Evolutionary conservation across 306 rosid genomes (phyloP), one percentile per base, ranked within the genome.

Genomic region (Delonix regia): DNA sequence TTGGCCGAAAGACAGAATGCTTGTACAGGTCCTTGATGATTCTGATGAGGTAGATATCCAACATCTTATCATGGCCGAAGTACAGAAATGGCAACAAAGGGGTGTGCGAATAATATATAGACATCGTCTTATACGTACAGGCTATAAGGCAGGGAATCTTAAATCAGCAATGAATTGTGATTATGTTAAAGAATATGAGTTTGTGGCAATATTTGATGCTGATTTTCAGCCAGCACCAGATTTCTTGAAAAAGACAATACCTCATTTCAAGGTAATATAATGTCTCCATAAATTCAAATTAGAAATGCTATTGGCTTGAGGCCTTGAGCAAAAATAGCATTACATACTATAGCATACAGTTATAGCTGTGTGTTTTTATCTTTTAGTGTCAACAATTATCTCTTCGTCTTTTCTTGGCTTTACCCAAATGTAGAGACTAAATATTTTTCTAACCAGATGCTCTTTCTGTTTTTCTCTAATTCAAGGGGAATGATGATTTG

Each of bases 121-220:
- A 81, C 99, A 95, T 71, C 90, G 99, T 16, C 97, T 92, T 39
- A 81, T 95, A 38, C 98, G 99, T 36, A 88, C 98, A 27, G 99
- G 99, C 75, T 95, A 92, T 72, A 95, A 95, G 89, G 99, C 98
- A 22, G 99, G 99, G 80, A 95, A 95, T 89, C 99, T 95, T 57
- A 95, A 92, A 84, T 95, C 99, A 28, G 99, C 99, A 65, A 95
- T 95, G 99, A 56, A 85, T 72, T 95, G 99, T 45, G 98, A 95
- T 81, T 95, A 95, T 88, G 98, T 95, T 25, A 91, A 95, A 84
- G 90, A 95, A 79, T 95, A 89, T 59, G 98, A 95, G 86, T 95
- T 87, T 88, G 99, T 95, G 70, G 98, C 97, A 19, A 95, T 95
- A 77, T 95, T 95, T 59, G 99, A 95, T 89, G 91, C 99, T 28